Evolutionary conservation across 2,329 filamentous ascomycete species (phyloP), one percentile per base, ranked within the genome.

Genomic region (Apiospora koreana): DNA sequence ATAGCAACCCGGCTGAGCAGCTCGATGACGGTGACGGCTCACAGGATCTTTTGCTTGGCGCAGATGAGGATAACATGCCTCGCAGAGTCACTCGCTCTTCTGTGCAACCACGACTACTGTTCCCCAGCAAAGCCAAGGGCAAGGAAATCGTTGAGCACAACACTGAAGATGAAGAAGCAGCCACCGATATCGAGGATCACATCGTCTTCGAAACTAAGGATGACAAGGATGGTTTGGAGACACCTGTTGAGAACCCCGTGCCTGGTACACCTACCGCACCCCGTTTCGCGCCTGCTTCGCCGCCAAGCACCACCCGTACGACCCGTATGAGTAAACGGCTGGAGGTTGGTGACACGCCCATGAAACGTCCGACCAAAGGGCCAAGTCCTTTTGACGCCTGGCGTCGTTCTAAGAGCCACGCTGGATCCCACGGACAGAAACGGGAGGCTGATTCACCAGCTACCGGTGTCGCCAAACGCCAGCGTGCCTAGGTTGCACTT

Each of bases 61-160:
- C 77, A 65, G 79, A 81, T 41, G 77, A 71, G 73, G 78, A 71
- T 78, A 79, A 75, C 74, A 79, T 80, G 54, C 75, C 79, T 71
- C 80, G 84, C 41, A 88, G 86, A 28, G 81, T 92, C 68, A 92
- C 91, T 31, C 89, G 92, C 70, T 90, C 91, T n/a, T 84, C 87
- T 1, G 86, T 94, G 78, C 91, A 92, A 80, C 92, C 92, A 18
- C 89, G 91, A 43, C 86, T 94, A 10, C 86, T 95, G 9, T 95
- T 94, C 81, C 88, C 90, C 38, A 45, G 45, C 8, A 83, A 75
- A 14, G 81, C 81, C 58, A 84, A 85, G 75, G 86, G 85, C 75
- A 82, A 78, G 75, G 80, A 77, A 75, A 81, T 82, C 70, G 78
- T 82, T 38, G 77, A 78, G 64, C 76, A 76, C 1, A 77, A 78